A percentile compares a stretch with the other conserved stretches of the same genome.
These are phyloP conservation scores for Psilocybe sp. DNA, from an alignment of 768 basidiomycete species.

Conservation along the genomic window DNA sequence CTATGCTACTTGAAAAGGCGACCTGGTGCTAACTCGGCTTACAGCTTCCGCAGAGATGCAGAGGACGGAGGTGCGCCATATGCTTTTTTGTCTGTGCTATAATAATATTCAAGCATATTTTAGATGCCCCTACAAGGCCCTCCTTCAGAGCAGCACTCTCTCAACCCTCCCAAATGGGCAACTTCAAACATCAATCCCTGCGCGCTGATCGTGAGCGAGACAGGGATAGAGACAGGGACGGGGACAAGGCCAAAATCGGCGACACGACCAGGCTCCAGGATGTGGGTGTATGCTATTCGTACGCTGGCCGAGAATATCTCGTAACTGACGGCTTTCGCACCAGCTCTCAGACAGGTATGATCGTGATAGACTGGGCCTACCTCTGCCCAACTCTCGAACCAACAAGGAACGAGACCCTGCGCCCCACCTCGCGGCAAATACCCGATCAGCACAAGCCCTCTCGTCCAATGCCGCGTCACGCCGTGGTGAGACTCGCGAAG, in stretches of 20 bases:
- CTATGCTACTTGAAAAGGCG: neutral
- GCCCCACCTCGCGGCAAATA: conserved; percentile 51
- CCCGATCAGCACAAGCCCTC: conserved; percentile 34
- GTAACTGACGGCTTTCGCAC: conserved; percentile 7
- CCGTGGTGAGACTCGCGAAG: conserved; percentile 57
- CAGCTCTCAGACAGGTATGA: conserved; percentile 88
- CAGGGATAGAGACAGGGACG: conserved; percentile 45
- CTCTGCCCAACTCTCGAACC: conserved; percentile 44
- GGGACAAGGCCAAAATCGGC: conserved; percentile 47
- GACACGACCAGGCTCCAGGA: conserved; percentile 70
- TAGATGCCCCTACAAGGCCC: conserved; percentile 56
- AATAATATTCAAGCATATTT: conserved; percentile 4
- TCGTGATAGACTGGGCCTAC: conserved; percentile 69
- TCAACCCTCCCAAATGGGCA: conserved; percentile 91
- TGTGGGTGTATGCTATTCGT: conserved; percentile 37
- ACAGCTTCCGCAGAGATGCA: conserved; percentile 71
- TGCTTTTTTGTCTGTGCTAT: neutral
- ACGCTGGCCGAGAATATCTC: conserved; percentile 6
- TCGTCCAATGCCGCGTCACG: conserved; percentile 41
- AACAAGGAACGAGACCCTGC: conserved; percentile 65
- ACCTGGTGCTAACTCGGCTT: conserved; percentile 10
- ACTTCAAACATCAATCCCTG: conserved; percentile 85
- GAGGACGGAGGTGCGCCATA: conserved; percentile 64
- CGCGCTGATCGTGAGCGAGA: conserved; percentile 59
- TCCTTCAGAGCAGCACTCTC: conserved; percentile 70